Evolutionary conservation across 2,329 filamentous ascomycete species (phyloP), one percentile per base, ranked within the genome.

Genomic region (Spiromastix sp.): DNA sequence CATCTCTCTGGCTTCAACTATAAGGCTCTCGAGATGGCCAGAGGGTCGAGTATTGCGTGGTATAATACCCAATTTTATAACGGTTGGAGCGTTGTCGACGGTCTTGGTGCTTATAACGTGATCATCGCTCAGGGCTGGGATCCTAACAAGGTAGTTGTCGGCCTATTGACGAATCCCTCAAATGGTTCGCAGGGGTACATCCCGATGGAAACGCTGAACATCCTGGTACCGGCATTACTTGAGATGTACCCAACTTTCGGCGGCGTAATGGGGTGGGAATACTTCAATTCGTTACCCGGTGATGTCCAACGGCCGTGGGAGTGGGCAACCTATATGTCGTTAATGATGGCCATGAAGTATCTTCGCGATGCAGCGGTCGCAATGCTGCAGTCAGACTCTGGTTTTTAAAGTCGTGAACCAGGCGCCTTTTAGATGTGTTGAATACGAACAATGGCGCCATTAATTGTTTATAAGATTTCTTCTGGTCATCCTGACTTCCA

Each of bases 1-100:
- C 70, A 80, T 26, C 68, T 93, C 3, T 86, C 80, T 40, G 87
- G 86, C 0, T 94, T 94, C 57, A 72, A 77, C 54, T 94, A 94
- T 57, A 68, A 76, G 29, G 67, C 77, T 8, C 70, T 95, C 2
- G 85, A 93, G 54, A 67, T 70, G 8, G 69, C 74, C 56, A 68
- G 74, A 4, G 79, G 79, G 1, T 59, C 57, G 11, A 70, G 79
- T 28, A 81, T 94, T 18, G 69, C 71, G 2, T 95, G 85, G 76
- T 94, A 94, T 57, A 94, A 94, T 53, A 71, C 80, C 4, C 87
- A 95, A 53, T 93, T 94, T 59, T 95, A 95, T 67, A 91, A 83
- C 52, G 85, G 85, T 2, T 95, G 85, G 79, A 85, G 85, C 6
- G 75, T 77, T 32, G 74, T 77, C 1, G 62, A 68, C 18, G 67